A percentile compares a stretch with the other conserved stretches of the same genome.
These are phyloP conservation scores for Russula ochroleuca DNA, from an alignment of 768 basidiomycete species.

Conservation along the genomic window DNA sequence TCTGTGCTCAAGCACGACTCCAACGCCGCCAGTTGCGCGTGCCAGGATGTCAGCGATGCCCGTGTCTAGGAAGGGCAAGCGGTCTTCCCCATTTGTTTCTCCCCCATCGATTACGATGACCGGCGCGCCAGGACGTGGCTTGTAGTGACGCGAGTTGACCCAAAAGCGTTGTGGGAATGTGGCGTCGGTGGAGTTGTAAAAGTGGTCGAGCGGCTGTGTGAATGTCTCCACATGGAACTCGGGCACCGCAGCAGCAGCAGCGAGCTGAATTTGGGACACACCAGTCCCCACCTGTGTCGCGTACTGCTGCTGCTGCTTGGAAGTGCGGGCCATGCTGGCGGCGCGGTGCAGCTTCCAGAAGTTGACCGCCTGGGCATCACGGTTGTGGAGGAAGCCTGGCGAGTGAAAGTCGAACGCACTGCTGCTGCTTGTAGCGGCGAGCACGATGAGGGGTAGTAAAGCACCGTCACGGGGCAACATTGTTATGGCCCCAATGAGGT, in stretches of 20 bases:
- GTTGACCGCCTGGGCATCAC: conserved; percentile 56
- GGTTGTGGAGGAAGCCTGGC: conserved; percentile 32
- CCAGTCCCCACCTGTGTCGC: not conserved
- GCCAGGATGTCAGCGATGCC: conserved; percentile 83
- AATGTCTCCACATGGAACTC: conserved; percentile 63
- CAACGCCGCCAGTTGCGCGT: conserved; percentile 80
- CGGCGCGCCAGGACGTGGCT: conserved; percentile 64
- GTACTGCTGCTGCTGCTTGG: conserved; percentile 13
- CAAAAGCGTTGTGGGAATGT: conserved; percentile 90
- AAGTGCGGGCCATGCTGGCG: not conserved
- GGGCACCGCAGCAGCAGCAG: no score
- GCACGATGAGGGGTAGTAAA: not conserved
- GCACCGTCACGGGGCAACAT: not conserved
- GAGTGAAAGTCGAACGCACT: not conserved
- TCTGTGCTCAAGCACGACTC: conserved; percentile 91
- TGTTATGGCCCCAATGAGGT: not conserved
- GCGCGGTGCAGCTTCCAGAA: conserved; percentile 47
- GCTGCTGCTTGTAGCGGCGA: not conserved
- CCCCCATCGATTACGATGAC: conserved; percentile 92
- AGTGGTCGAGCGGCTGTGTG: conserved; percentile 83
- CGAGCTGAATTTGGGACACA: conserved; percentile 2
- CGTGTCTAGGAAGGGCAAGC: conserved; percentile 43
- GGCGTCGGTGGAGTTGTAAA: conserved; percentile 46
- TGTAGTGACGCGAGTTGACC: conserved; percentile 81
- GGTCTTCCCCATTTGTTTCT: conserved; percentile 79